Base-by-base conservation (phyloP, 2,329 filamentous ascomycete species). In the Emmonsia crescens region DNA sequence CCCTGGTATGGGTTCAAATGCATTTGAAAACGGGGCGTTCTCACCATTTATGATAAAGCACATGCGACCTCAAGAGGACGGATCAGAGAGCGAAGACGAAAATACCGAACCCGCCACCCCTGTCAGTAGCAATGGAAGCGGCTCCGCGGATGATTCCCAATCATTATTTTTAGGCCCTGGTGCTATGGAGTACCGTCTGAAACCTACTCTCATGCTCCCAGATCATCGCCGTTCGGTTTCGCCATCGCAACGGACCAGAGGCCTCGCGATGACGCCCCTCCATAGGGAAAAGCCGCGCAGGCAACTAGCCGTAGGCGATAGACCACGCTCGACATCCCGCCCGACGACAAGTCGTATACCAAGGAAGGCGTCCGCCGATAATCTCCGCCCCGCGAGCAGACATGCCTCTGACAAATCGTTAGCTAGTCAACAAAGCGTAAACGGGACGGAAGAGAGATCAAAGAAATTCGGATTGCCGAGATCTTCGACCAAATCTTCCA, bases 151-250 rank as follows among this genome's bases (percentile, higher is more conserved):
- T 52, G 83, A 83, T 57, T 74, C 77, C n/a, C 56, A 57, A 12
- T 31, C 42, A 46, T 83, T 84, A 63, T 77, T 80, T 9, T 86
- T 83, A 5, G 83, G 86, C 14, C 82, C 88, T 9, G 88, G 89
- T 3, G 88, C 89, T 36, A 82, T 96, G 29, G 91, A 95, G 71
- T 80, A 91, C 60, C 86, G 93, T 42, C 80, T 97, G 48, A 87
- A 87, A 60, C 91, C 94, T 14, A 97, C 93, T 0, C 76, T 96
- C 70, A 87, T 82, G 24, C 75, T 80, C 66, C 75, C 72, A 44
- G 79, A 79, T 71, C 75, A 70, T 55, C 71, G 64, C 55, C 74
- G 70, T 33, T 68, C 70, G 8, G 74, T 73, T 52, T 67, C 71
- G 16, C 73, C 74, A 5, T 62, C 69, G 2, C 66, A 61, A 40